A percentile compares a stretch with the other conserved stretches of the same genome.
These are phyloP conservation scores for Fusarium virguliforme DNA, from an alignment of 2,329 filamentous ascomycete genomes.

Conservation along the genomic window DNA sequence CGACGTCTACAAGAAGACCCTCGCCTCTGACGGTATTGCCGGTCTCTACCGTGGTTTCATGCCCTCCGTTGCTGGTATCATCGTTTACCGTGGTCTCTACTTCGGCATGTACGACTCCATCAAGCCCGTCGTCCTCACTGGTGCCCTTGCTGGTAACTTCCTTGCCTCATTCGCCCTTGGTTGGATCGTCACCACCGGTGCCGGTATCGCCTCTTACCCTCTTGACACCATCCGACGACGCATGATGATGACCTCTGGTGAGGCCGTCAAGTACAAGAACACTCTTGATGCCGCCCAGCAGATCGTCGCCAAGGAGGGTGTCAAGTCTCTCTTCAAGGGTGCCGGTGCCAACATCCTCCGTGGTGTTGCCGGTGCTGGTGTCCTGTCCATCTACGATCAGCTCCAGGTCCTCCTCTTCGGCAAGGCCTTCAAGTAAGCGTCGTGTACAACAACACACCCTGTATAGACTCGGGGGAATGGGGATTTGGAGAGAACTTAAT, in stretches of 20 bases:
- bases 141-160: slow-evolving; percentile 97
- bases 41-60: slow-evolving; percentile 99
- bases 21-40: slow-evolving; percentile 97
- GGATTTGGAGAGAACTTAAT: slow-evolving; percentile 52
- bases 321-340: slow-evolving; percentile 99
- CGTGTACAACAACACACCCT: slow-evolving; percentile 56
- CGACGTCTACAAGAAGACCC: slow-evolving; percentile 99
- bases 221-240: slow-evolving; percentile 99
- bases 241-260: slow-evolving; percentile 99
- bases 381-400: slow-evolving; percentile 99
- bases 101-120: slow-evolving; percentile 99
- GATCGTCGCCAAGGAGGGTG: slow-evolving; percentile 98
- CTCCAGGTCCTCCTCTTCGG: slow-evolving; percentile 99
- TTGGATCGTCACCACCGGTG: slow-evolving; percentile 99
- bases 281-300: slow-evolving; percentile 95
- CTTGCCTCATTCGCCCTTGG: slow-evolving; percentile 98
- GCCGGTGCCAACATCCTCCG: slow-evolving; percentile 99
- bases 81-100: slow-evolving; percentile 99
- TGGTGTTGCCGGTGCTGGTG: slow-evolving; percentile 99
- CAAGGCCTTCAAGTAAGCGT: slow-evolving; percentile 92
- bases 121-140: slow-evolving; percentile 97
- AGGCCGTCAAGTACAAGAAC: slow-evolving; percentile 99
- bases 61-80: slow-evolving; percentile 98
- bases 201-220: slow-evolving; percentile 99
- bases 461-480: slow-evolving; percentile 61